A percentile compares a stretch with the other conserved stretches of the same genome.
Conservation (phyloP, 148 eudicot genomes). For the Heliamphora exappendiculata region DNA sequence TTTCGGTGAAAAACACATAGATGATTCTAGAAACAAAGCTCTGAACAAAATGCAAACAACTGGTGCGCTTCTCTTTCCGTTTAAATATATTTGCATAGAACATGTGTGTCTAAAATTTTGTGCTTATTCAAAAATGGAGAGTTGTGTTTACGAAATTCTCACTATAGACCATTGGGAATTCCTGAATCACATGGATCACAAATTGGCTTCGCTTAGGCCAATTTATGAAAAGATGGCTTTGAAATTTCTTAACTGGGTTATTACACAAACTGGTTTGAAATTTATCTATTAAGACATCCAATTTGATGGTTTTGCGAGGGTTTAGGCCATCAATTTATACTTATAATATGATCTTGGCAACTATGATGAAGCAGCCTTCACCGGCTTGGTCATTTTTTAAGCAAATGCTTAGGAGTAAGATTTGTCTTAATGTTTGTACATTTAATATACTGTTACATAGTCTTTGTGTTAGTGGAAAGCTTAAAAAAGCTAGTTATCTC, state of each 20-base stretch:
- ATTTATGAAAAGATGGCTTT: slow-evolving; percentile 80
- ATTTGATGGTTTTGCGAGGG: slow-evolving; percentile 49
- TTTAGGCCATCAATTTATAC: slow-evolving; percentile 67
- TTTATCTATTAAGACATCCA: slow-evolving; percentile 42
- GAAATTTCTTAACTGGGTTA: slow-evolving; percentile 67
- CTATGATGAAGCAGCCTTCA: slow-evolving; percentile 23
- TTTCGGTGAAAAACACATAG: slow-evolving; percentile 12
- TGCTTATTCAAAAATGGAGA: slow-evolving; percentile 29
- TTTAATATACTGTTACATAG: slow-evolving; percentile 59
- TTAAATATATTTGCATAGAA: background rate
- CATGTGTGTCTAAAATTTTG: slow-evolving; percentile 1
- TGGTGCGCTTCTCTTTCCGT: slow-evolving; percentile 5
- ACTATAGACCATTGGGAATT: slow-evolving; percentile 88
- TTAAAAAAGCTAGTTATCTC: slow-evolving; percentile 62
- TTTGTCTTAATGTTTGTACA: slow-evolving; percentile 64
- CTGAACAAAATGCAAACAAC: slow-evolving; percentile 10
- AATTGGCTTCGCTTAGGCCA: slow-evolving; percentile 55
- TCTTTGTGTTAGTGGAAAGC: slow-evolving; percentile 59
- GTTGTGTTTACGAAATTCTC: slow-evolving; percentile 52
- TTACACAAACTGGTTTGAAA: slow-evolving; percentile 62
- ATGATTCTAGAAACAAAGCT: no score
- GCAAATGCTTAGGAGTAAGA: slow-evolving; percentile 48
- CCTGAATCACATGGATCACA: slow-evolving; percentile 68
- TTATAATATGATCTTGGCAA: slow-evolving; percentile 63
- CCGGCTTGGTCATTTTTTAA: slow-evolving; percentile 56